phyloP scores from a whole-genome alignment of 257 asterid genomes.

The Solanum acaule region DNA sequence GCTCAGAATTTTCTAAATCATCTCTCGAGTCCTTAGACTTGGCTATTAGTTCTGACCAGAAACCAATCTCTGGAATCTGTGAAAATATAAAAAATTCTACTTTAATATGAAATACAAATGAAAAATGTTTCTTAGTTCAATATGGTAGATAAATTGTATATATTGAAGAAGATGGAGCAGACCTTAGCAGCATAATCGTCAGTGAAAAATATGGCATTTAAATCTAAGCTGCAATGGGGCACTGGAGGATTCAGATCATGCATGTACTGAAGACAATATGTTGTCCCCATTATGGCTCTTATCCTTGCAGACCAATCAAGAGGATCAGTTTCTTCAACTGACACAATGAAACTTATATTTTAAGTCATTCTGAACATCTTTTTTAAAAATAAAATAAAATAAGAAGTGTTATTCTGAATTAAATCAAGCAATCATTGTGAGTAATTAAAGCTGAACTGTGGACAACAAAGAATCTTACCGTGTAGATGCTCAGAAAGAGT shows the following conservation, averaged over 20 bases:
- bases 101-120: background rate
- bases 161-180: constrained; percentile 9
- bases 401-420: background rate
- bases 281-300: constrained; percentile 79
- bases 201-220: constrained; percentile 53
- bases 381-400: background rate
- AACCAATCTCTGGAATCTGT: constrained; percentile 54
- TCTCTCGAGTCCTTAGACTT: constrained; percentile 36
- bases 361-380: background rate
- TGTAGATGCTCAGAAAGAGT: constrained; percentile 76
- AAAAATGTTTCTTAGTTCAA: background rate
- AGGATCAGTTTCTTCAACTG: constrained; percentile 78
- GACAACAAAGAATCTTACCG: constrained; percentile 31
- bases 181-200: constrained; percentile 98
- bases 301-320: constrained; percentile 83
- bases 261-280: constrained; percentile 79
- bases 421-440: background rate
- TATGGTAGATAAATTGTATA: background rate
- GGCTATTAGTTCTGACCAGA: constrained; percentile 57
- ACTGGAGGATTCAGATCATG: constrained; percentile 77
- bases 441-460: background rate
- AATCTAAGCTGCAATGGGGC: constrained; percentile 42
- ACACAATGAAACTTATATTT: background rate
- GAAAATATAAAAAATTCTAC: background rate
- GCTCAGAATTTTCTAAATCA: constrained; percentile 38